Percentiles rank a stretch among this genome's conserved stretches.
Conservation (phyloP, 441 rosid genomes). For the Erysimum pusillum region DNA sequence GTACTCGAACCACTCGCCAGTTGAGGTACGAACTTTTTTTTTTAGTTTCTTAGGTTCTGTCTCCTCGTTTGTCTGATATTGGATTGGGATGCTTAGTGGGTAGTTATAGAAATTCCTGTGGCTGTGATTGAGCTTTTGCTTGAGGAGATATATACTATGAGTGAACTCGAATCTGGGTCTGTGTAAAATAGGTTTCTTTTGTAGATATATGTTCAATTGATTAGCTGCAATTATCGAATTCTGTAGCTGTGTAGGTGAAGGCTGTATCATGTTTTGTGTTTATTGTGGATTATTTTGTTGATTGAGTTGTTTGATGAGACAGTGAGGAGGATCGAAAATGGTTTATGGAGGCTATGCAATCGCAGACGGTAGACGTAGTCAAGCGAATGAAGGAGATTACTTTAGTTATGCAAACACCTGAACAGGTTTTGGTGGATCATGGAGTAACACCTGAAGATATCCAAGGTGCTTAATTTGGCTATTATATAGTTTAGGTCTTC, state of each 20-base stretch:
- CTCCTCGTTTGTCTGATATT: background rate
- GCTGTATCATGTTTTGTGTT: background rate
- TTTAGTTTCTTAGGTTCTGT: conserved; percentile 24
- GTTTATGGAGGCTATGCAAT: conserved; percentile 99
- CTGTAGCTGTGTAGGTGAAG: conserved; percentile 8
- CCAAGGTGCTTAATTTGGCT: conserved; percentile 61
- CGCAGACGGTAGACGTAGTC: conserved; percentile 82
- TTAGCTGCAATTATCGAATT: conserved; percentile 1
- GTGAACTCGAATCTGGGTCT: conserved; percentile 6
- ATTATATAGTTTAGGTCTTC: background rate
- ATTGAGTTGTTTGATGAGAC: conserved; percentile 39
- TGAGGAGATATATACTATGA: background rate
- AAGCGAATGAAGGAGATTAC: conserved; percentile 97
- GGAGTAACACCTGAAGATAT: conserved; percentile 87
- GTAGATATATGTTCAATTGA: background rate
- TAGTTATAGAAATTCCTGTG: conserved; percentile 2
- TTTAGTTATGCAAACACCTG: conserved; percentile 89
- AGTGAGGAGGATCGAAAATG: conserved; percentile 96
- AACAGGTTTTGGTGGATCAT: conserved; percentile 81
- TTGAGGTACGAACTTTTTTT: conserved; percentile 58
- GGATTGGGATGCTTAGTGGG: conserved; percentile 12
- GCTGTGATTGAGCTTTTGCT: conserved; percentile 16
- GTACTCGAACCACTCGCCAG: conserved; percentile 55
- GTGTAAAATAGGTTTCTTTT: background rate
- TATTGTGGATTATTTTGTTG: conserved; percentile 26